Evolutionary conservation across 805 yeast species (phyloP), one percentile per base, ranked within the genome.

Genomic region (Wickerhamomyces pijperi): DNA sequence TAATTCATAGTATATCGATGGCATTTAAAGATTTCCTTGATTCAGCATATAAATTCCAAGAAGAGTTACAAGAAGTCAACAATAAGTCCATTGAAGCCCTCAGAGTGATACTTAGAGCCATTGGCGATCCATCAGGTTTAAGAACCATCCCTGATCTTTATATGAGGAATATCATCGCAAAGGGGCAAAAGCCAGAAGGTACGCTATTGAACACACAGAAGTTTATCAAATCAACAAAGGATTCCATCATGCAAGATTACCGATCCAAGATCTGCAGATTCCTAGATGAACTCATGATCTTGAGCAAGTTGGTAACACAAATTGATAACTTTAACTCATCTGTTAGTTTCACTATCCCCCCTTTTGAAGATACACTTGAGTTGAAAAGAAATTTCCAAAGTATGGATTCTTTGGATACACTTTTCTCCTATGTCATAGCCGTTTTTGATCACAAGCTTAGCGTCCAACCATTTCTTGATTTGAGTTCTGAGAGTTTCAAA

Each of bases 1-100:
- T 76, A 13, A 75, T 76, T 46, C 64, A 58, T 14, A 64, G 64
- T 4, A 60, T 76, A 5, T 68, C 76, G 28, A 63, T 63, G 20
- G 69, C 76, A 2, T 71, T 76, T 23, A 56, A 63, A 17, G 60
- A 63, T 42, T 72, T 61, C 41, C 53, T 61, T 19, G 46, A 55
- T 2, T 60, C 59, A 23, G 65, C 71, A 1, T 56, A 58, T 35
- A 45, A 51, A 5, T 68, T 64, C 41, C 61, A 60, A 52, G 54
- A 54, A 16, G 47, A 44, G 13, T 45, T 65, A 14, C 49, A 48
- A 1, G 39, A 43, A 8, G 56, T 57, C 21, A 64, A 65, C 45
- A 45, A 29, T 33, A 44, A 19, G 48, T 53, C 39, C 45, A 55
- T 40, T 42, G 53, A 20, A 46, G 51, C 20, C 6, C 39, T 65